A percentile compares a stretch with the other conserved stretches of the same genome.
These are phyloP conservation scores for Miscanthus lutarioriparius DNA, from an alignment of 176 grass and related monocot species.

Conservation along the genomic window DNA sequence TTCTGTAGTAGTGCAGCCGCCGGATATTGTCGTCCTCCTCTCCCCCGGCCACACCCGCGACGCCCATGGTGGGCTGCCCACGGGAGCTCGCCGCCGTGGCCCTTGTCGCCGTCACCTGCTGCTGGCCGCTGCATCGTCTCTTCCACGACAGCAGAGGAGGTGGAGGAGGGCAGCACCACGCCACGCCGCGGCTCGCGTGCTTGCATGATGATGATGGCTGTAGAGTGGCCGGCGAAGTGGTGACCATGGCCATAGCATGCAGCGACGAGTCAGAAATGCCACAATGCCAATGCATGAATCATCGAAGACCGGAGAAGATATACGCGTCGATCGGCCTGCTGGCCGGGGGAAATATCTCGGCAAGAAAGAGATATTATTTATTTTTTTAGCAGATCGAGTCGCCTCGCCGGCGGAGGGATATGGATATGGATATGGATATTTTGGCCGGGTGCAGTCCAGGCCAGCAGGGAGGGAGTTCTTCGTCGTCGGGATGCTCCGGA, in stretches of 20 bases:
- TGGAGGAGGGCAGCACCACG: background rate
- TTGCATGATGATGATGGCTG: conserved; percentile 26
- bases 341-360: conserved; percentile 27
- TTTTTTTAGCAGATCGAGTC: no score
- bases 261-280: background rate
- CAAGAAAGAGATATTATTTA: background rate
- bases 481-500: background rate
- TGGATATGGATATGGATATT: conserved; percentile 44
- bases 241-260: conserved; percentile 16
- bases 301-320: background rate
- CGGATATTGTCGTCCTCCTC: conserved; percentile 52
- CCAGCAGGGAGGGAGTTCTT: background rate
- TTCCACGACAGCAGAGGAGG: background rate
- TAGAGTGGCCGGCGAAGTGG: conserved; percentile 30
- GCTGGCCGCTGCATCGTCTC: background rate
- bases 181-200: background rate
- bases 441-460: background rate
- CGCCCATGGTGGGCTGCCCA: background rate
- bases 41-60: background rate
- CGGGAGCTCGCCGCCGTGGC: conserved; percentile 12
- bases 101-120: background rate
- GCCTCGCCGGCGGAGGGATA: background rate
- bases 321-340: background rate
- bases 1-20: no score
- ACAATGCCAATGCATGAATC: background rate